phyloP scores from a whole-genome alignment of 495 filamentous ascomycete species.

The Penicillium psychrofluorescens region DNA sequence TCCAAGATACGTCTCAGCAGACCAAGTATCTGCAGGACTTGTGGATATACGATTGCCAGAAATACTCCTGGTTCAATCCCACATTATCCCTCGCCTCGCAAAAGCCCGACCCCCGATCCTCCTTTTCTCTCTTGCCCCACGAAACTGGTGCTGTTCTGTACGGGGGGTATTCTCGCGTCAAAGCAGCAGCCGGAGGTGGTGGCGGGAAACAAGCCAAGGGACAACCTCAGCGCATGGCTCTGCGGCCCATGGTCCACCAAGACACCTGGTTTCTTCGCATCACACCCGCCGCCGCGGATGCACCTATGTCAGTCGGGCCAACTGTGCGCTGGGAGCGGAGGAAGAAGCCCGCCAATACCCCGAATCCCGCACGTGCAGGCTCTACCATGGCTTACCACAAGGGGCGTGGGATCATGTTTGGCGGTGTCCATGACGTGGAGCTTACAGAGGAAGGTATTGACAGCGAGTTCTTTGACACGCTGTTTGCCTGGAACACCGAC shows the following conservation, averaged over 20 bases:
- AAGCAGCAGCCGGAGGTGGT: conserved; percentile 42
- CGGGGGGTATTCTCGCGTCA: conserved; percentile 89
- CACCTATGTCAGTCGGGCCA: conserved; percentile 52
- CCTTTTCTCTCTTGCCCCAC: conserved; percentile 85
- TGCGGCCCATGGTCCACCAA: conserved; percentile 82
- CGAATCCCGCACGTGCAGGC: conserved; percentile 76
- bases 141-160: conserved; percentile 83
- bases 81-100: conserved; percentile 62
- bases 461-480: conserved; percentile 85
- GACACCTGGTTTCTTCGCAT: conserved; percentile 92
- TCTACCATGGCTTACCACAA: conserved; percentile 89
- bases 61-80: conserved; percentile 71
- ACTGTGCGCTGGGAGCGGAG: conserved; percentile 82
- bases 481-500: conserved; percentile 90
- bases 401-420: conserved; percentile 86
- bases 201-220: conserved; percentile 54
- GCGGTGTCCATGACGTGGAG: conserved; percentile 91
- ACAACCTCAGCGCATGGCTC: conserved; percentile 55
- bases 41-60: conserved; percentile 63
- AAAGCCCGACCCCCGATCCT: conserved; percentile 83
- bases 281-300: conserved; percentile 58
- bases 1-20: conserved; percentile 90
- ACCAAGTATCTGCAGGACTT: conserved; percentile 78
- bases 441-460: conserved; percentile 93
- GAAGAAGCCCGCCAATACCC: conserved; percentile 85